phyloP scores from a whole-genome alignment of 2,329 filamentous ascomycete genomes.

The Trichophyton equinum region DNA sequence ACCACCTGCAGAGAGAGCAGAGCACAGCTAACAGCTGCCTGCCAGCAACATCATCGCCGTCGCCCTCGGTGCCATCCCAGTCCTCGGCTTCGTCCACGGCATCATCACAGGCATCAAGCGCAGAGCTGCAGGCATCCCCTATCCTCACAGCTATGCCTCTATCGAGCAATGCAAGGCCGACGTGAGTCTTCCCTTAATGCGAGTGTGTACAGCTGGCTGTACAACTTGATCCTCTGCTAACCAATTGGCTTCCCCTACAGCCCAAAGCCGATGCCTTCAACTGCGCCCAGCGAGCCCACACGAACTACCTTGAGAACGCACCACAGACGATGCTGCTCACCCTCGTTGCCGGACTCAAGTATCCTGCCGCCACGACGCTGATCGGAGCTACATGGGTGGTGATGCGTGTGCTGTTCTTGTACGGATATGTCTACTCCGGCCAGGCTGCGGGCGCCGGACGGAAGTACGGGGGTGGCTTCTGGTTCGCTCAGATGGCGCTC shows the following conservation, averaged over 20 bases:
- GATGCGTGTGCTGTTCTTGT: slow-evolving; percentile 38
- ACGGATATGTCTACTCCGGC: slow-evolving; percentile 33
- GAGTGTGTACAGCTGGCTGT: not conserved
- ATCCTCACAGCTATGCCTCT: slow-evolving; percentile 48
- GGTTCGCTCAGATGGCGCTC: slow-evolving; percentile 29
- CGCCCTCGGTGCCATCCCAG: slow-evolving; percentile 41
- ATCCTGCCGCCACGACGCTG: slow-evolving; percentile 36
- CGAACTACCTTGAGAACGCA: slow-evolving; percentile 50
- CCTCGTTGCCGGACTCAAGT: slow-evolving; percentile 43
- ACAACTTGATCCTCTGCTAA: not conserved
- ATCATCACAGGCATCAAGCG: slow-evolving; percentile 35
- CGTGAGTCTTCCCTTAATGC: slow-evolving; percentile 17
- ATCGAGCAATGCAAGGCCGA: slow-evolving; percentile 40
- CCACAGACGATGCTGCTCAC: slow-evolving; percentile 39
- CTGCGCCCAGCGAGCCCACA: slow-evolving; percentile 45
- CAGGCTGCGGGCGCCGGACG: slow-evolving; percentile 30
- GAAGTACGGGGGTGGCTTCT: slow-evolving; percentile 25
- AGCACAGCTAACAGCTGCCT: not conserved
- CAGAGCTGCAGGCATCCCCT: slow-evolving; percentile 41
- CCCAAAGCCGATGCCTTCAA: slow-evolving; percentile 37
- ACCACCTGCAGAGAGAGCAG: not conserved
- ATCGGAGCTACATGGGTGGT: slow-evolving; percentile 41
- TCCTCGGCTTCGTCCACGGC: slow-evolving; percentile 43
- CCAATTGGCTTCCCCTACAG: slow-evolving; percentile 15
- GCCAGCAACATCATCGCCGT: slow-evolving; percentile 45